These are phyloP conservation scores for Coleophoma eucalyptorum DNA, from an alignment of 2,329 filamentous ascomycete species.

Conservation along the genomic window DNA sequence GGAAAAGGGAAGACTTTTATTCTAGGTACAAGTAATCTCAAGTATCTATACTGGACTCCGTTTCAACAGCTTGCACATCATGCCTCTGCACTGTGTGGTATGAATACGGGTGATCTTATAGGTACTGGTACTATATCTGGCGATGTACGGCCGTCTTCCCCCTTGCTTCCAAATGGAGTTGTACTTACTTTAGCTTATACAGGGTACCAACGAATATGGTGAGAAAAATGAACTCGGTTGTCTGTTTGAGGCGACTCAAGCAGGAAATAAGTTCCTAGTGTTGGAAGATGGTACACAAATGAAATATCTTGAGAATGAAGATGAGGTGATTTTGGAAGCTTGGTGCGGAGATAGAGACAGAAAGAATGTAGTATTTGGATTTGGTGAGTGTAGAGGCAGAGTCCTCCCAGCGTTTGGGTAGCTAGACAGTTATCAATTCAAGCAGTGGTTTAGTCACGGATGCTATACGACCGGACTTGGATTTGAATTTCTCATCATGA, in stretches of 20 bases:
- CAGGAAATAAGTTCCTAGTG: conserved; percentile 51
- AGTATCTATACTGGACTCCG: conserved; percentile 34
- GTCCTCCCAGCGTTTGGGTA: conserved; percentile 41
- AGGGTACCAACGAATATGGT: not conserved
- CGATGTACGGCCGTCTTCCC: not conserved
- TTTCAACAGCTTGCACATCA: conserved; percentile 30
- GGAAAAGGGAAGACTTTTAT: conserved; percentile 36
- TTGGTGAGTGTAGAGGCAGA: conserved; percentile 56
- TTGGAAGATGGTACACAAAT: conserved; percentile 47
- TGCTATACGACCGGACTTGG: too few species aligned
- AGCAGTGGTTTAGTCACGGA: too few species aligned
- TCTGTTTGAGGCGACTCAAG: conserved; percentile 57
- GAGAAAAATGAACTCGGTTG: conserved; percentile 49
- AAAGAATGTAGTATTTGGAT: conserved; percentile 46
- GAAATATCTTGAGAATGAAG: conserved; percentile 61
- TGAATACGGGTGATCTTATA: conserved; percentile 34
- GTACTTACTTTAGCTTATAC: not conserved
- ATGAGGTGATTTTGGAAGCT: conserved; percentile 54
- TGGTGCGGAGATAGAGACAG: conserved; percentile 47
- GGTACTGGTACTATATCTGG: conserved; percentile 33
- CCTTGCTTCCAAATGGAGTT: not conserved
- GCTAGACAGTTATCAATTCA: too few species aligned
- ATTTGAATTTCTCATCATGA: too few species aligned
- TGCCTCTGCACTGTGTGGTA: conserved; percentile 27
- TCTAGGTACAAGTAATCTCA: conserved; percentile 23